Evolutionary conservation across 2,329 filamentous ascomycete species (phyloP).

Genomic region (Tolypocladium album): DNA sequence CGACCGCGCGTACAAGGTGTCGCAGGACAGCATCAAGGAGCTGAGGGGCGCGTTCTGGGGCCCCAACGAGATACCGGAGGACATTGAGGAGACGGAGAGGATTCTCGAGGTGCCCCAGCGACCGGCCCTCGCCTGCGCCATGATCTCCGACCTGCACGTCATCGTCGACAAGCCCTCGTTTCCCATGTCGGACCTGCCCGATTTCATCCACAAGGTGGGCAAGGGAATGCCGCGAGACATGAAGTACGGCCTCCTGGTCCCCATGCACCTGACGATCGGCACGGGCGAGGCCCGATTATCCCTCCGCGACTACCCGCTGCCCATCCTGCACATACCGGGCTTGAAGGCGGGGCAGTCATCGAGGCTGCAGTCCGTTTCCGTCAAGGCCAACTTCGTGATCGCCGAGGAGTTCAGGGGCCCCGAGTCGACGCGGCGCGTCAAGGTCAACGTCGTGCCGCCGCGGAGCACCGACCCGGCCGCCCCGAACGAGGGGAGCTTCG

Average conservation of each 20-base stretch:
- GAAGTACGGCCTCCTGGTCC: conserved; percentile 80
- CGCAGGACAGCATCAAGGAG: conserved; percentile 66
- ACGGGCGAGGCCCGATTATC: conserved; percentile 85
- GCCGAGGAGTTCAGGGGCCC: conserved; percentile 82
- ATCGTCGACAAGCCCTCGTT: conserved; percentile 89
- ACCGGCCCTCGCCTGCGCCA: conserved; percentile 69
- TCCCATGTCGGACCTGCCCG: conserved; percentile 66
- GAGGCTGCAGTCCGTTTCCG: conserved; percentile 67
- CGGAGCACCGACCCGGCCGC: conserved; percentile 41
- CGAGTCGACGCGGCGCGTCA: conserved; percentile 69
- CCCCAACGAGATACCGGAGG: conserved; percentile 67
- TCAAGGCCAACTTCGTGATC: conserved; percentile 87
- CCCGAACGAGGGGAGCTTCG: conserved; percentile 55
- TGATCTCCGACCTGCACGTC: conserved; percentile 77
- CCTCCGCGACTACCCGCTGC: conserved; percentile 86
- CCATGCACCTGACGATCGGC: conserved; percentile 78
- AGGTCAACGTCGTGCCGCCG: conserved; percentile 75
- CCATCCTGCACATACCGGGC: conserved; percentile 79
- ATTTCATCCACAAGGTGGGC: conserved; percentile 81
- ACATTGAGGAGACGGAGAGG: conserved; percentile 71
- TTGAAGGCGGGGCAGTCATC: conserved; percentile 71
- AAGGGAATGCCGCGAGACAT: conserved; percentile 93
- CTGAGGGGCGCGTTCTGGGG: conserved; percentile 75
- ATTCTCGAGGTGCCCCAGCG: conserved; percentile 79
- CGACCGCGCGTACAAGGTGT: conserved; percentile 59